phyloP scores from a whole-genome alignment of 495 filamentous ascomycete genomes.

The Xanthoparmelia taractica region DNA sequence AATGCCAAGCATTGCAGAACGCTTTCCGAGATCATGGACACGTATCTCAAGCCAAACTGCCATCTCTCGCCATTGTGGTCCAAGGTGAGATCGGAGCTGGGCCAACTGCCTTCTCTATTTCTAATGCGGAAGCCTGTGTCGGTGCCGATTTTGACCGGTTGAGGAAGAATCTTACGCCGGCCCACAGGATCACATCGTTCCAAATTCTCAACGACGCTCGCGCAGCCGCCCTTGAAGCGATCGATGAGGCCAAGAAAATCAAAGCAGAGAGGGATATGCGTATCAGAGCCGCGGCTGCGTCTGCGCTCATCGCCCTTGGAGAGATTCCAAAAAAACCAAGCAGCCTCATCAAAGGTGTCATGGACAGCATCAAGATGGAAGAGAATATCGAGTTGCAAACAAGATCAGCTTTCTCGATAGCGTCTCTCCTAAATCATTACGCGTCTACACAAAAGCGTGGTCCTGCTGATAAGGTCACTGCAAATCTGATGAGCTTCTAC shows the following conservation, averaged over 20 bases:
- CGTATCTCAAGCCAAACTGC: constrained; percentile 62
- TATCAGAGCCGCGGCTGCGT: constrained; percentile 76
- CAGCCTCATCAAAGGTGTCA: constrained; percentile 84
- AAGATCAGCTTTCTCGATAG: constrained; percentile 76
- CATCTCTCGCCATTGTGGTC: constrained; percentile 74
- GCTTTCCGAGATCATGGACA: constrained; percentile 82
- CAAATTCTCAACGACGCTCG: constrained; percentile 69
- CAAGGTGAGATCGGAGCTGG: constrained; percentile 88
- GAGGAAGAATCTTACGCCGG: constrained; percentile 74
- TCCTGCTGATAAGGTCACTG: constrained; percentile 86
- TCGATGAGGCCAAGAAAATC: constrained; percentile 66
- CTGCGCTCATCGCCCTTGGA: constrained; percentile 77
- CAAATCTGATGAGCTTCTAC: constrained; percentile 91
- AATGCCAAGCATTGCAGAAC: constrained; percentile 82
- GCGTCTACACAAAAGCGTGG: constrained; percentile 64
- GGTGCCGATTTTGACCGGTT: constrained; percentile 74
- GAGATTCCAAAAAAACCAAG: constrained; percentile 85
- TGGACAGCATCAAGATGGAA: constrained; percentile 95
- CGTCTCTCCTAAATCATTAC: constrained; percentile 76
- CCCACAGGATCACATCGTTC: constrained; percentile 70
- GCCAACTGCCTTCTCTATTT: constrained; percentile 80
- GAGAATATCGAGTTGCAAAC: constrained; percentile 85
- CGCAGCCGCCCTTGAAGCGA: constrained; percentile 55
- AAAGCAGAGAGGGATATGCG: constrained; percentile 81
- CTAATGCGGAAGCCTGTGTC: constrained; percentile 78